Evolutionary conservation across 805 yeast genomes (phyloP), one percentile per base, ranked within the genome.

Genomic region (Myxozyma sirexii): DNA sequence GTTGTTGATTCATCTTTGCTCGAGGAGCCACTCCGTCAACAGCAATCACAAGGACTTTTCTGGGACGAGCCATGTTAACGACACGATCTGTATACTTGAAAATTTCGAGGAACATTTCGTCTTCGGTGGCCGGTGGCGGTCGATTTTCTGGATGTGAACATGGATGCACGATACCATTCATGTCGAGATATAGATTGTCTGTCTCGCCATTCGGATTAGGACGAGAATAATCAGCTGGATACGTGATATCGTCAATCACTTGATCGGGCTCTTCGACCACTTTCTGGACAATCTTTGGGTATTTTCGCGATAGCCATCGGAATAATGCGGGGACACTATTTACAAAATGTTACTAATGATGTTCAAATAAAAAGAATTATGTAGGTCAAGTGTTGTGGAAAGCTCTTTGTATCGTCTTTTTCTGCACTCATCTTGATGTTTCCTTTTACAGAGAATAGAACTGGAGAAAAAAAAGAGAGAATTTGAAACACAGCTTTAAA

Each of bases 141-240:
- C 87, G 87, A 67, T 93, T 88, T 70, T 93, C 99, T 0, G 99
- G 99, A 74, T 94, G 99, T 1, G 97, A 87, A 79, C 98, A 94
- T 1, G 99, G 99, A 77, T 94, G 99, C 3, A 94, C 99, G 70
- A 94, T 94, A 78, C 98, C 99, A 72, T 94, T 94, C 99, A 94
- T 94, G 76, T 94, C 99, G 64, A 94, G 78, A 71, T 94, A 94
- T 52, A 94, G 75, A 71, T 94, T 94, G 72, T 94, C 98, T 49
- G 91, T 76, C 75, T 94, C 99, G 27, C 98, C 99, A 74, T 94
- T 94, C 2, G 96, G 96, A 72, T 94, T 94, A 12, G 94, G 86
- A 54, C 84, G 82, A 21, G 83, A 71, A 72, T 88, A 91, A 65
- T 80, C 81, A 3, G 87, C 80, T 0, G 91, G 96, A 50, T 82